Percentiles rank a stretch among this genome's conserved stretches.
Evolutionary conservation across 768 basidiomycete genomes (phyloP).

Genomic region (Suillus subalutaceus): DNA sequence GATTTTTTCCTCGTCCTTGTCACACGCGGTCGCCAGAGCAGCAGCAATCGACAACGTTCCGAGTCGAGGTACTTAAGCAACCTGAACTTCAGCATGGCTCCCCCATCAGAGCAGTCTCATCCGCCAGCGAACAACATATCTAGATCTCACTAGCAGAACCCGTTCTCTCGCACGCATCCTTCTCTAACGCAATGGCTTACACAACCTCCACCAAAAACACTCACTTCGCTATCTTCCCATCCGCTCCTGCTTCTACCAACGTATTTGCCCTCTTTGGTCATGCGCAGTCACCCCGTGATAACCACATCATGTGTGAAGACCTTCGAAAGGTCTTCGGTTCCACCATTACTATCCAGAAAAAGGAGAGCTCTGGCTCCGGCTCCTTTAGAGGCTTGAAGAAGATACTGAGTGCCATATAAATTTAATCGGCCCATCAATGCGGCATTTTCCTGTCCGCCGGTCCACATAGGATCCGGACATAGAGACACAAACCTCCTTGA

Average conservation of each 20-base stretch:
- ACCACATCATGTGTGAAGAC: slow-evolving; percentile 42
- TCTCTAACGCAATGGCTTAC: slow-evolving; percentile 31
- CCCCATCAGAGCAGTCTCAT: slow-evolving; percentile 1
- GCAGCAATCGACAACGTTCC: slow-evolving; percentile 4
- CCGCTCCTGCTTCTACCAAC: slow-evolving; percentile 33
- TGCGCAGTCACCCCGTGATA: slow-evolving; percentile 41
- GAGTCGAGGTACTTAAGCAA: slow-evolving; percentile 16
- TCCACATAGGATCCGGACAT: neutral
- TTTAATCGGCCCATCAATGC: neutral
- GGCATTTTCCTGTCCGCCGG: neutral
- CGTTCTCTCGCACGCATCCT: slow-evolving; percentile 1
- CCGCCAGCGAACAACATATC: slow-evolving; percentile 8
- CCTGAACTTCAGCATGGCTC: slow-evolving; percentile 3
- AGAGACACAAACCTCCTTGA: neutral
- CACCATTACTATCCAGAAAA: slow-evolving; percentile 12
- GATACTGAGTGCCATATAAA: slow-evolving; percentile 12
- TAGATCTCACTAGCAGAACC: neutral
- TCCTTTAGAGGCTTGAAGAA: slow-evolving; percentile 19
- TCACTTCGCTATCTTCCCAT: slow-evolving; percentile 26
- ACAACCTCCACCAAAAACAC: slow-evolving; percentile 22
- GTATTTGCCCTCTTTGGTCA: slow-evolving; percentile 40
- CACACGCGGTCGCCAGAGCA: slow-evolving; percentile 9
- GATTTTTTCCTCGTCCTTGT: slow-evolving; percentile 13
- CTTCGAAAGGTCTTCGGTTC: slow-evolving; percentile 32
- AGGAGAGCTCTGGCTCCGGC: slow-evolving; percentile 10